Evolutionary conservation across 345 rosid species (phyloP).

Genomic region (Mercurialis annua): DNA sequence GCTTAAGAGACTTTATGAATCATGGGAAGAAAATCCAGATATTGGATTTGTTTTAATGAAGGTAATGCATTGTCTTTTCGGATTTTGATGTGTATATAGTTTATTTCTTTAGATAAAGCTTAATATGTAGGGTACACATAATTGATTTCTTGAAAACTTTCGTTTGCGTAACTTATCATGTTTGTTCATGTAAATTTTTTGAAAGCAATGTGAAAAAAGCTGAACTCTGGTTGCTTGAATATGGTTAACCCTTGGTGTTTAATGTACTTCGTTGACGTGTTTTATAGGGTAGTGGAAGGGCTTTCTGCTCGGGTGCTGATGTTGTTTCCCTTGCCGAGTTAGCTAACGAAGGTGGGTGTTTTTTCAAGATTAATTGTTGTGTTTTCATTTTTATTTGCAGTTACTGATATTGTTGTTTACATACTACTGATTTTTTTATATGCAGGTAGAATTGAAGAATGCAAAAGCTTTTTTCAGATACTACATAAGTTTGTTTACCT

Average conservation of each 20-base stretch:
- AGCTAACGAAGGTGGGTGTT: slow-evolving; percentile 52
- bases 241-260: slow-evolving; percentile 13
- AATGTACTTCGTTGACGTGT: slow-evolving; percentile 33
- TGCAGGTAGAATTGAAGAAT: slow-evolving; percentile 71
- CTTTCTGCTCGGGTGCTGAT: slow-evolving; percentile 86
- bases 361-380: neutral
- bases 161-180: too few species aligned
- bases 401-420: slow-evolving; percentile 20
- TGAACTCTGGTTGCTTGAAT: slow-evolving; percentile 17
- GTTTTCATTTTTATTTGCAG: neutral
- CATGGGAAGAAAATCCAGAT: slow-evolving; percentile 93
- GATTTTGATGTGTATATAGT: neutral
- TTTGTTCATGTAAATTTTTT: neutral
- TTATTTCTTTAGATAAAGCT: neutral
- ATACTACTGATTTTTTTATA: slow-evolving; percentile 14
- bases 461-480: slow-evolving; percentile 54
- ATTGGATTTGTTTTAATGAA: slow-evolving; percentile 80
- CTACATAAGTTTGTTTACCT: slow-evolving; percentile 78
- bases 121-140: too few species aligned
- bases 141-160: too few species aligned
- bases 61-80: slow-evolving; percentile 37
- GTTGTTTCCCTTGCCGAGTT: slow-evolving; percentile 53
- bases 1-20: slow-evolving; percentile 70
- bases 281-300: slow-evolving; percentile 79
- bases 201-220: neutral